These are phyloP conservation scores for Colletotrichum tanaceti DNA, from an alignment of 2,329 filamentous ascomycete species.

Conservation along the genomic window DNA sequence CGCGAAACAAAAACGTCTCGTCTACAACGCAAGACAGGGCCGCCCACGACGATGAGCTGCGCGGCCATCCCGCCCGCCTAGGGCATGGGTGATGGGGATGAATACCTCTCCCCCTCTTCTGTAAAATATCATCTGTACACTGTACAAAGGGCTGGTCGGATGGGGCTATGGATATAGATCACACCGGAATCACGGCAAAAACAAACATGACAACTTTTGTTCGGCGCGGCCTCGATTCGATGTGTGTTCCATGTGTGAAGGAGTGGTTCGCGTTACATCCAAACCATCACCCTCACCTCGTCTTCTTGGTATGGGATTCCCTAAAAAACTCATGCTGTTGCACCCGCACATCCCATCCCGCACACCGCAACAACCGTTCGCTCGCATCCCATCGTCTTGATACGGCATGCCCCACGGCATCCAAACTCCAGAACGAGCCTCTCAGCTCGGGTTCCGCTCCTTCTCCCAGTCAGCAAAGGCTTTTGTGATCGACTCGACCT, in stretches of 20 bases:
- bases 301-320: background rate
- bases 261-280: background rate
- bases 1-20: background rate
- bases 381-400: conserved; percentile 25
- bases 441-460: conserved; percentile 54
- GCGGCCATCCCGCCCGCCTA: conserved; percentile 3
- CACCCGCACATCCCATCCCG: background rate
- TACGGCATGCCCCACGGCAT: background rate
- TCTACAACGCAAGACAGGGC: background rate
- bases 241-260: background rate
- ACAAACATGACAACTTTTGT: conserved; percentile 30
- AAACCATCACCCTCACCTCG: background rate
- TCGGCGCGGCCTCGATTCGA: background rate
- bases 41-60: background rate
- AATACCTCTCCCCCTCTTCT: conserved; percentile 19
- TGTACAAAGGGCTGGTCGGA: conserved; percentile 24
- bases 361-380: conserved; percentile 4
- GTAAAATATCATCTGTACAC: conserved; percentile 40
- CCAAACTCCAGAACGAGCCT: background rate
- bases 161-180: conserved; percentile 28
- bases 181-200: conserved; percentile 15
- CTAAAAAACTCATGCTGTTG: background rate
- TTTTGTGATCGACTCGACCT: conserved; percentile 71
- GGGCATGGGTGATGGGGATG: conserved; percentile 27
- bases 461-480: conserved; percentile 68